Percentiles rank a stretch among this genome's conserved stretches.
Conservation (phyloP, 495 filamentous ascomycete species). For the Amorphotheca resinae region DNA sequence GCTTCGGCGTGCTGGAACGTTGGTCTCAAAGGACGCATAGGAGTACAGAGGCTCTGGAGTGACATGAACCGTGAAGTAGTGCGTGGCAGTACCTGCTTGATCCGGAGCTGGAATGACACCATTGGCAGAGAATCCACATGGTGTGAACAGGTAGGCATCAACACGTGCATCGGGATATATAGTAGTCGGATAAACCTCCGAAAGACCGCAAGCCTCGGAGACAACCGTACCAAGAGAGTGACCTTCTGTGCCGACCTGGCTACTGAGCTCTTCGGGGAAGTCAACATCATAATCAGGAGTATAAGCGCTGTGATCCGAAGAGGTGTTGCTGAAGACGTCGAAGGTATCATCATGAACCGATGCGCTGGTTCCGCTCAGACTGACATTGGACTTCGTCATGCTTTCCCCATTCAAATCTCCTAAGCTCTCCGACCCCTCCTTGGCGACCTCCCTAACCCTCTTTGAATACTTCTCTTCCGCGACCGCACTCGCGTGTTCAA, state of each 20-base stretch:
- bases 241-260: conserved; percentile 67
- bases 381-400: conserved; percentile 21
- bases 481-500: conserved; percentile 81
- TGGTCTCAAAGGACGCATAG: conserved; percentile 99
- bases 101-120: conserved; percentile 80
- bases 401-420: conserved; percentile 35
- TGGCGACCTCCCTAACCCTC: conserved; percentile 43
- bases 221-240: conserved; percentile 90
- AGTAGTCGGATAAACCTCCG: conserved; percentile 75
- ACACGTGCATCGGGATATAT: conserved; percentile 88
- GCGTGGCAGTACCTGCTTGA: conserved; percentile 45
- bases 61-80: conserved; percentile 99
- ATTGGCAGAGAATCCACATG: conserved; percentile 97
- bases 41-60: conserved; percentile 96
- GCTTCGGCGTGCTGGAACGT: conserved; percentile 81
- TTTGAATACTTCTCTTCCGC: conserved; percentile 66
- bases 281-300: conserved; percentile 42
- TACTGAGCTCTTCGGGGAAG: conserved; percentile 57
- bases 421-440: conserved; percentile 36
- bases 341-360: conserved; percentile 44
- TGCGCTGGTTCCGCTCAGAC: conserved; percentile 19
- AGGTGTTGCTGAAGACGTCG: conserved; percentile 69
- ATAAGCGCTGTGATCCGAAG: conserved; percentile 51
- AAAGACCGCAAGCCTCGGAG: conserved; percentile 79
- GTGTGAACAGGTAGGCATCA: conserved; percentile 93